Evolutionary conservation across 371 early-diverging fungal species (phyloP).

Genomic region (Thermomucor indicae-seudaticae): DNA sequence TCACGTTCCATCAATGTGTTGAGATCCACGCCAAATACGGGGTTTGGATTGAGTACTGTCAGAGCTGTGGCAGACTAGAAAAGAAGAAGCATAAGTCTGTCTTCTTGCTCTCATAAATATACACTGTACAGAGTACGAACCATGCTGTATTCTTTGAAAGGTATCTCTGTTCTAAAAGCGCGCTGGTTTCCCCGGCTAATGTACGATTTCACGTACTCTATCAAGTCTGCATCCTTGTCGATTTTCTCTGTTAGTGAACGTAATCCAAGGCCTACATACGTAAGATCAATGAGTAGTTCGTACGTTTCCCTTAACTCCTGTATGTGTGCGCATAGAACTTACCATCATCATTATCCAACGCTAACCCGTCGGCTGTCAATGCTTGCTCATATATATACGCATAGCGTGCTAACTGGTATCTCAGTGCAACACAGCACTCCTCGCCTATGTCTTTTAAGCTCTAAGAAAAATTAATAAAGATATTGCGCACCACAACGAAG

Average conservation of each 20-base stretch:
- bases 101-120: neutral
- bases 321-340: neutral
- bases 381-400: constrained; percentile 48
- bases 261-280: constrained; percentile 31
- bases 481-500: neutral
- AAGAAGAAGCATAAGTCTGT: neutral
- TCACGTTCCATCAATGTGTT: constrained; percentile 63
- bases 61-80: constrained; percentile 49
- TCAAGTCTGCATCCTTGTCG: constrained; percentile 56
- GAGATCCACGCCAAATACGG: constrained; percentile 68
- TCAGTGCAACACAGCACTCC: constrained; percentile 67
- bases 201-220: constrained; percentile 31
- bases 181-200: constrained; percentile 23
- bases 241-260: constrained; percentile 57
- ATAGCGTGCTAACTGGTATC: constrained; percentile 68
- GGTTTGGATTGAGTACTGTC: constrained; percentile 53
- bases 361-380: constrained; percentile 26
- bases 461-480: constrained; percentile 17
- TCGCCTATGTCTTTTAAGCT: constrained; percentile 66
- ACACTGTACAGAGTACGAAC: constrained; percentile 14
- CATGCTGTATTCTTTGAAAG: constrained; percentile 59
- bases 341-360: constrained; percentile 34
- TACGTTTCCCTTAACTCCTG: neutral
- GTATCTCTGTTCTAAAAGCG: constrained; percentile 37
- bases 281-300: neutral